These are phyloP conservation scores for Perilla frutescens DNA, from an alignment of 257 asterid species.

Conservation along the genomic window DNA sequence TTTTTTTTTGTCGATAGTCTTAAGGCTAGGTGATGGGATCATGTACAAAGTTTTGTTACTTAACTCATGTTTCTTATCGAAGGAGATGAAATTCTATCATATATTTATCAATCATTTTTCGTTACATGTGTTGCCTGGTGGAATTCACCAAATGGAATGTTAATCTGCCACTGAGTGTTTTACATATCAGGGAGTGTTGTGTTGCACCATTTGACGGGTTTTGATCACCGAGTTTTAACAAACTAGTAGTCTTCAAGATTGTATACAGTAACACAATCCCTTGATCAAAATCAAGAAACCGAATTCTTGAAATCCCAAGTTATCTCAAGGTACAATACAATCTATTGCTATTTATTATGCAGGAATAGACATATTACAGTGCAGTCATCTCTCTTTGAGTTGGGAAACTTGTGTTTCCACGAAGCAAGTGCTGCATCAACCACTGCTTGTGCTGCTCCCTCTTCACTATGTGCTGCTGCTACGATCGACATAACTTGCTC, in stretches of 20 bases:
- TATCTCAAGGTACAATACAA: background rate
- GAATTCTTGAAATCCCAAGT: background rate
- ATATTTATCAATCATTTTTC: background rate
- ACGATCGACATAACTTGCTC: constrained; percentile 62
- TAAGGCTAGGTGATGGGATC: background rate
- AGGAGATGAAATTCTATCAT: background rate
- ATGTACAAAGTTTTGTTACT: constrained; percentile 21
- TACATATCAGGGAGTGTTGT: too few species aligned
- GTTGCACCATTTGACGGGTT: background rate
- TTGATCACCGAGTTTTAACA: too few species aligned
- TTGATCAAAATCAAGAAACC: too few species aligned
- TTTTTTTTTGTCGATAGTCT: background rate
- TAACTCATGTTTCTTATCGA: background rate
- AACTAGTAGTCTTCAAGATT: too few species aligned
- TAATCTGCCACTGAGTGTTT: too few species aligned
- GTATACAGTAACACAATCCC: too few species aligned
- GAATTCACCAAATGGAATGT: too few species aligned
- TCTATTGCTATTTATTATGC: constrained; percentile 1
- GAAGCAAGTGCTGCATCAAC: constrained; percentile 65
- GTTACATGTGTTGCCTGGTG: too few species aligned
- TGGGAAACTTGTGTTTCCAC: constrained; percentile 72
- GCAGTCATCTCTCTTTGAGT: constrained; percentile 73
- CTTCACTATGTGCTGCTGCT: constrained; percentile 47
- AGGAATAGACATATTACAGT: constrained; percentile 71
- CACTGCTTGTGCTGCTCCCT: constrained; percentile 70